Evolutionary conservation across 1,139 yeast genomes (phyloP), one percentile per base, ranked within the genome.

Genomic region (Candida sp.): DNA sequence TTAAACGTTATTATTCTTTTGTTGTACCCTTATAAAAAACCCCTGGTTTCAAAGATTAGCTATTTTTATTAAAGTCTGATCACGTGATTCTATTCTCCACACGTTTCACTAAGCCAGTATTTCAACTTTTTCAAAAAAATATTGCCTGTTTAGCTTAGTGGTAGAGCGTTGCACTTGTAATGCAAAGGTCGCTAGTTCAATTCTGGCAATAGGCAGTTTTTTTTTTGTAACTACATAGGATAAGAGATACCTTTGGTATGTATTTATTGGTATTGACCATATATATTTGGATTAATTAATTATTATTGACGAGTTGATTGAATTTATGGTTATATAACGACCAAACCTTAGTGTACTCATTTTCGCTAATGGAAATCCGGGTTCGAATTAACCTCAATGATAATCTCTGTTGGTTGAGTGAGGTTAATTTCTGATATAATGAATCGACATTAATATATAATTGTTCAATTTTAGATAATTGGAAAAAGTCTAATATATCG

Each of bases 121-220:
- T 25, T 25, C 11, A 11, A 11, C 29, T 25, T 7, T 25, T 25
- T 25, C 7, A 25, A 40, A 32, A 36, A 43, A 48, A 42, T 40
- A 35, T 23, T 15, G 88, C 88, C 88, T 75, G 77, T 75, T 84
- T 84, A 84, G 91, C 90, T 84, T 83, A 84, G 91, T 84, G 91
- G 91, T 84, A 84, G 88, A 84, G 91, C 91, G 90, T 83, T 84
- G 89, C 90, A 84, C 90, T 84, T 84, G 90, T 84, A 84, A 84
- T 84, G 91, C 90, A 84, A 83, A 84, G 91, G 87, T 84, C 91
- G 86, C 87, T 82, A 85, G 90, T 84, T 84, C 90, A 83, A 84
- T 82, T 84, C 91, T 85, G 91, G 87, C 87, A 84, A 80, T 85
- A 72, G 89, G 89, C 89, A 82, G 3, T 51, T 56, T 19, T 35